phyloP scores from a whole-genome alignment of 345 rosid species.

The Boechera stricta region DNA sequence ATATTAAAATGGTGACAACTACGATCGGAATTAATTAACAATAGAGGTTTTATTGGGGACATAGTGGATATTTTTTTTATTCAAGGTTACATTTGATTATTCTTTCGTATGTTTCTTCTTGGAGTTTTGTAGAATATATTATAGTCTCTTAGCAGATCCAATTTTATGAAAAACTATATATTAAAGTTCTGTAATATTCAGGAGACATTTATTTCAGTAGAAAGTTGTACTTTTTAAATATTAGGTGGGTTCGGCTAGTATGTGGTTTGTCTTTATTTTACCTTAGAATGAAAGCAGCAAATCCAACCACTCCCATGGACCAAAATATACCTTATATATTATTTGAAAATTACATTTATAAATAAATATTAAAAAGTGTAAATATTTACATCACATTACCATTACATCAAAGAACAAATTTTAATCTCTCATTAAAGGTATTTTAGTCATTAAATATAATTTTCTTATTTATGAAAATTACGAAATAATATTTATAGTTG shows the following conservation, averaged over 20 bases:
- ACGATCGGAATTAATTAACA: neutral
- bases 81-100: constrained; percentile 32
- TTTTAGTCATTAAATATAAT: too few species aligned
- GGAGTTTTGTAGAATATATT: constrained; percentile 36
- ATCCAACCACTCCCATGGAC: constrained; percentile 49
- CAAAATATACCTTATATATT: neutral
- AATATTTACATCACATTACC: too few species aligned
- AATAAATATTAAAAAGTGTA: too few species aligned
- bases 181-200: constrained; percentile 22
- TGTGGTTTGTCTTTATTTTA: constrained; percentile 44
- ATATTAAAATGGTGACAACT: neutral
- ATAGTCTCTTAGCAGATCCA: constrained; percentile 32
- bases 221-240: constrained; percentile 38
- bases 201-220: constrained; percentile 46
- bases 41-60: neutral
- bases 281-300: constrained; percentile 52
- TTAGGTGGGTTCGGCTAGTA: constrained; percentile 40
- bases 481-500: too few species aligned
- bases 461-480: too few species aligned
- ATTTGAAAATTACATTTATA: too few species aligned
- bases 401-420: too few species aligned
- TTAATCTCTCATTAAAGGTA: too few species aligned
- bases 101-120: constrained; percentile 46
- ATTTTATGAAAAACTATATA: constrained; percentile 27
- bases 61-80: constrained; percentile 9